A percentile compares a stretch with the other conserved stretches of the same genome.
Conservation (phyloP, 192 early-diverging fungal genomes). For the Coemansia sp. region DNA sequence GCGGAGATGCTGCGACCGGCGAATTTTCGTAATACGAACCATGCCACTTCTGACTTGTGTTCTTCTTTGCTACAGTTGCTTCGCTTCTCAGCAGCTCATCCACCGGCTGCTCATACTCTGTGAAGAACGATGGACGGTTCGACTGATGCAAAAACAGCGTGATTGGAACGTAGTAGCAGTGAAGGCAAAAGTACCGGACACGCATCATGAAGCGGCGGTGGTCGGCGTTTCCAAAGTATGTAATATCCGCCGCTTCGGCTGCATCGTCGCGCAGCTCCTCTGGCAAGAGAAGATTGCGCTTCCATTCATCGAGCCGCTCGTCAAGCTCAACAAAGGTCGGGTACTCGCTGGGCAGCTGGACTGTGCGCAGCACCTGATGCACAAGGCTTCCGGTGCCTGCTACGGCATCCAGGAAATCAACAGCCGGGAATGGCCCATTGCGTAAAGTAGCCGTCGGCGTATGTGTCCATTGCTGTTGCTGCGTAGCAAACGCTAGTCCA, state of each 20-base stretch:
- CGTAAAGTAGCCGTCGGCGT: neutral
- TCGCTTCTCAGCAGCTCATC: slow-evolving; percentile 18
- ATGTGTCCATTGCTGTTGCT: neutral
- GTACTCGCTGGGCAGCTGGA: slow-evolving; percentile 38
- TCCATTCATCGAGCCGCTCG: slow-evolving; percentile 45
- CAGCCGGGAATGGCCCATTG: slow-evolving; percentile 40
- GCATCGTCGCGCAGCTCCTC: slow-evolving; percentile 54
- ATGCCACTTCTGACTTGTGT: neutral
- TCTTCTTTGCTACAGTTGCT: neutral
- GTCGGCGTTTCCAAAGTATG: slow-evolving; percentile 52
- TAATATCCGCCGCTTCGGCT: slow-evolving; percentile 37
- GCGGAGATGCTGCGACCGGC: neutral
- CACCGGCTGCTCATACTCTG: slow-evolving; percentile 53
- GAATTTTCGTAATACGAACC: neutral
- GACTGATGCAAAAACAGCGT: slow-evolving; percentile 51
- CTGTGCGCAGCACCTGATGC: slow-evolving; percentile 37
- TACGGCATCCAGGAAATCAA: slow-evolving; percentile 35
- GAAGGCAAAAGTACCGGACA: slow-evolving; percentile 53
- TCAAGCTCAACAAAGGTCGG: slow-evolving; percentile 43
- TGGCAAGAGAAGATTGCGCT: slow-evolving; percentile 38
- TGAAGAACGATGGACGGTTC: slow-evolving; percentile 53
- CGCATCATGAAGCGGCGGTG: slow-evolving; percentile 58
- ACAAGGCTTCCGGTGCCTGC: slow-evolving; percentile 25
- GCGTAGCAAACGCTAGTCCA: neutral
- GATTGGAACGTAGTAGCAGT: slow-evolving; percentile 56